phyloP scores from a whole-genome alignment of 805 yeast genomes.

The Jamesozyma piceae region DNA sequence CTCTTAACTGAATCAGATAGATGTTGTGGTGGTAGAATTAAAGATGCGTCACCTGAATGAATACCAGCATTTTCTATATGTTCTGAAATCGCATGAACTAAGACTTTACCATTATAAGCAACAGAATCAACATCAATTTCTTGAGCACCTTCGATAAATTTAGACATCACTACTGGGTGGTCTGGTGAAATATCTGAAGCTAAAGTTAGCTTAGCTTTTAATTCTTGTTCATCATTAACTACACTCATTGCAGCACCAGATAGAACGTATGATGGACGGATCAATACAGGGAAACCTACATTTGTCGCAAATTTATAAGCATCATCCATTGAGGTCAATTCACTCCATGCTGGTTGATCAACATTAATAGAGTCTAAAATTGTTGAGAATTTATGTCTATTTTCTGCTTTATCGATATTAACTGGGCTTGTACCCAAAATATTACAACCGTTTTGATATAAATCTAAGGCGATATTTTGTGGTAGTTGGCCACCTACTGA shows the following conservation, averaged over 20 bases:
- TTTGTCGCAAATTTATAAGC: constrained; percentile 77
- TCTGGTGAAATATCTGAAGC: constrained; percentile 92
- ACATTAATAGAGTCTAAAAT: constrained; percentile 86
- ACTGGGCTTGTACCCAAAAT: constrained; percentile 90
- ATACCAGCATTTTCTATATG: constrained; percentile 98
- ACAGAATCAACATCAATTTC: constrained; percentile 97
- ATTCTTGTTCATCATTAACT: constrained; percentile 67
- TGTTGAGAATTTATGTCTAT: constrained; percentile 93
- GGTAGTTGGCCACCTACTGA: constrained; percentile 98
- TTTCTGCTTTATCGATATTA: constrained; percentile 95
- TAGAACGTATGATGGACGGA: constrained; percentile 93
- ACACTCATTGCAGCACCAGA: constrained; percentile 99
- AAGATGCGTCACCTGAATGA: constrained; percentile 97
- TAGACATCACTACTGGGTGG: constrained; percentile 95
- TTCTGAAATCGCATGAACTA: constrained; percentile 93
- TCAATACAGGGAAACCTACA: constrained; percentile 91
- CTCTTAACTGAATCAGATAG: constrained; percentile 55
- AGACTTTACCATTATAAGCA: constrained; percentile 76
- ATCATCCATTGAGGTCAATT: constrained; percentile 73
- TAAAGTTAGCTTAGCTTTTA: constrained; percentile 69
- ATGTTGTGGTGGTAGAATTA: constrained; percentile 84
- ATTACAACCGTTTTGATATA: constrained; percentile 74
- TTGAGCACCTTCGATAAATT: constrained; percentile 90
- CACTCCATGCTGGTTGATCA: constrained; percentile 98
- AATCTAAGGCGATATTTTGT: constrained; percentile 84